Conservation (phyloP, 108 stramenopile species). For the Skeletonema marinoi region DNA sequence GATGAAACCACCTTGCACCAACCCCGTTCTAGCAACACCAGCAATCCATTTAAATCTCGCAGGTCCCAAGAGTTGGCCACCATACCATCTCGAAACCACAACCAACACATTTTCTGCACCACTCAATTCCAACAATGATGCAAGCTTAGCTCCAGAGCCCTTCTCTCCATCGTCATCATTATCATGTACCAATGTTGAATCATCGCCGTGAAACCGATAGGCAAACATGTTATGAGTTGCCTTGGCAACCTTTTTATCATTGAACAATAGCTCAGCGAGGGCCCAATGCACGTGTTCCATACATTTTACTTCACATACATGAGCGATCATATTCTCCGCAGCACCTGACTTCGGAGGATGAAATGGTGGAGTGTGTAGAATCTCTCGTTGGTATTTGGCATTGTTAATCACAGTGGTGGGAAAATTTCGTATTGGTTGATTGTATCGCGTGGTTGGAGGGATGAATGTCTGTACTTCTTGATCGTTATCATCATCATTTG, state of each 20-base stretch:
- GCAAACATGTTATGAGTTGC: conserved; percentile 91
- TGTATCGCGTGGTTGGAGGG: conserved; percentile 37
- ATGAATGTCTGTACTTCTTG: conserved; percentile 33
- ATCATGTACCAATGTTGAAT: conserved; percentile 49
- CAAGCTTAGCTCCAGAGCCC: conserved; percentile 80
- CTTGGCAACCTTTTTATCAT: conserved; percentile 63
- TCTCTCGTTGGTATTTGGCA: conserved; percentile 34
- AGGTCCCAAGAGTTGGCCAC: conserved; percentile 88
- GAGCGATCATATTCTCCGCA: conserved; percentile 60
- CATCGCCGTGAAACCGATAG: conserved; percentile 60
- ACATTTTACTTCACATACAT: conserved; percentile 56
- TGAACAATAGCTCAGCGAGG: conserved; percentile 53
- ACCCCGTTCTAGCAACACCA: conserved; percentile 61
- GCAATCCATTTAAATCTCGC: conserved; percentile 88
- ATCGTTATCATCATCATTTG: conserved; percentile 8
- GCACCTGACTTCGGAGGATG: conserved; percentile 69
- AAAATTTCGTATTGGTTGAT: conserved; percentile 55
- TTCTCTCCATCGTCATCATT: conserved; percentile 96
- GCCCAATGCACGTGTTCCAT: conserved; percentile 71
- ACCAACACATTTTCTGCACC: conserved; percentile 79
- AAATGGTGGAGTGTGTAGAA: conserved; percentile 58
- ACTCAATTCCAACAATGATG: conserved; percentile 75
- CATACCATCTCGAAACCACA: conserved; percentile 90
- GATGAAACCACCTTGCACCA: conserved; percentile 52
- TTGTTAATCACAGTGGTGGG: conserved; percentile 41